Evolutionary conservation across 495 filamentous ascomycete species (phyloP).

Genomic region (Aspergillus incahuasiensis): DNA sequence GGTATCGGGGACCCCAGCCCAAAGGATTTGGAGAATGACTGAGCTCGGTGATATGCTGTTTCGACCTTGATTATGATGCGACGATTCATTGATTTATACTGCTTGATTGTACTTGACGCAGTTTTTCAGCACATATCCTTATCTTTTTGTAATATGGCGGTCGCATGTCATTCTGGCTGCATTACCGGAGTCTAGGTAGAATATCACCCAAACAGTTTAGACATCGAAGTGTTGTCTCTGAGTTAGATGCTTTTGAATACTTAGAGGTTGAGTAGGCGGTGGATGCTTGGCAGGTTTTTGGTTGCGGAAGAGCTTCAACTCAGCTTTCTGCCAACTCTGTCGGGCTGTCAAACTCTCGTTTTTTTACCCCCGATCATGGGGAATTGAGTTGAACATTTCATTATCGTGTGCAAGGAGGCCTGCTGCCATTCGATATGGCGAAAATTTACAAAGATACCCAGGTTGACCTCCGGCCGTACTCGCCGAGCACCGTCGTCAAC

Average conservation of each 20-base stretch:
- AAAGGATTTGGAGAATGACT: constrained; percentile 88
- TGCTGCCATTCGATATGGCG: constrained; percentile 36
- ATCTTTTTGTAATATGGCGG: constrained; percentile 2
- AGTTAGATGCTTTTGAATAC: too few relatives aligned
- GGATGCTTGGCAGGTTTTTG: constrained; percentile 39
- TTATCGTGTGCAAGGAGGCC: constrained; percentile 22
- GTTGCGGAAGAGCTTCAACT: constrained; percentile 41
- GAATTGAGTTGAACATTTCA: constrained; percentile 27
- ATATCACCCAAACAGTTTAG: neutral
- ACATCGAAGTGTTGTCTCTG: neutral
- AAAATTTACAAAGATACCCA: constrained; percentile 82
- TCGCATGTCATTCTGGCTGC: neutral
- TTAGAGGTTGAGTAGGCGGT: constrained; percentile 16
- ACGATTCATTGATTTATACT: constrained; percentile 9
- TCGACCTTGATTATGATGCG: constrained; percentile 33
- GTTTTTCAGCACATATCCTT: constrained; percentile 14
- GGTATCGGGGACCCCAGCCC: constrained; percentile 94
- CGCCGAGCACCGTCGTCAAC: constrained; percentile 61
- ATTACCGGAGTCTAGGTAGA: neutral
- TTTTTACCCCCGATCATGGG: constrained; percentile 31
- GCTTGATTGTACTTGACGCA: constrained; percentile 11
- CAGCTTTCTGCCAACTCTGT: constrained; percentile 31
- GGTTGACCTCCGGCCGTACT: constrained; percentile 72
- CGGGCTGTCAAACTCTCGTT: constrained; percentile 17
- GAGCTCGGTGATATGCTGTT: constrained; percentile 7